These are phyloP conservation scores for Brassica balearica DNA, from an alignment of 441 rosid genomes.

Conservation along the genomic window DNA sequence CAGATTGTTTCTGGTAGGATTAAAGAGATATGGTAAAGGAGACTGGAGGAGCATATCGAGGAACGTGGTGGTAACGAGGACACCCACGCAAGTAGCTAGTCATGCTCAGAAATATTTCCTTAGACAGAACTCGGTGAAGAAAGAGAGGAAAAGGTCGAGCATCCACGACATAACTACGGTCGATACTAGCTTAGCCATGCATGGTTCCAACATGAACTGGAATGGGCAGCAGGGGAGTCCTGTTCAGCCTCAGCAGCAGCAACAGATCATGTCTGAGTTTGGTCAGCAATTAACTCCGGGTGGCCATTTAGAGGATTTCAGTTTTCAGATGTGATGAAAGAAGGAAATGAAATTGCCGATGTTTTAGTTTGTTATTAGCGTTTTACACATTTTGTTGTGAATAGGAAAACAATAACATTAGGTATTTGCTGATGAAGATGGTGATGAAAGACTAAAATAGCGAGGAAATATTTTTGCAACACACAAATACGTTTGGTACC, in stretches of 20 bases:
- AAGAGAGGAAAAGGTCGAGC: slow-evolving; percentile 58
- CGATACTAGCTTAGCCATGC: slow-evolving; percentile 40
- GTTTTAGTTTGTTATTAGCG: slow-evolving; percentile 10
- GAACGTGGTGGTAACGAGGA: slow-evolving; percentile 68
- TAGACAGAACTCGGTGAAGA: slow-evolving; percentile 57
- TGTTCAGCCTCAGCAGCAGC: slow-evolving; percentile 45
- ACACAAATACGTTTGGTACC: too few relatives aligned
- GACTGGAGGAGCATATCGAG: slow-evolving; percentile 88
- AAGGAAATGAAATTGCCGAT: not conserved
- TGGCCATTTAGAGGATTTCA: slow-evolving; percentile 37
- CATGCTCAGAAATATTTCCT: slow-evolving; percentile 83
- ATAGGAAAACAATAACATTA: slow-evolving; percentile 35
- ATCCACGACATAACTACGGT: slow-evolving; percentile 38
- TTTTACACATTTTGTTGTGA: slow-evolving; percentile 37
- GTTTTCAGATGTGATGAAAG: slow-evolving; percentile 34
- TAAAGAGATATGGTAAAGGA: slow-evolving; percentile 54
- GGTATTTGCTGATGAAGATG: slow-evolving; percentile 27
- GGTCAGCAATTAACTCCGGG: slow-evolving; percentile 27
- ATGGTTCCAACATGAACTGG: slow-evolving; percentile 47
- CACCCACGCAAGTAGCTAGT: slow-evolving; percentile 83
- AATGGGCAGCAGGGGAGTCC: slow-evolving; percentile 37
- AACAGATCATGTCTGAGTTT: slow-evolving; percentile 29
- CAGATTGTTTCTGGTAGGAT: slow-evolving; percentile 47
- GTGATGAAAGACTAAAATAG: slow-evolving; percentile 11
- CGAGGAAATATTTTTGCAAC: slow-evolving; percentile 1